A percentile compares a stretch with the other conserved stretches of the same genome.
Conservation (phyloP, 139 green algal species). For the Volvox africanus region DNA sequence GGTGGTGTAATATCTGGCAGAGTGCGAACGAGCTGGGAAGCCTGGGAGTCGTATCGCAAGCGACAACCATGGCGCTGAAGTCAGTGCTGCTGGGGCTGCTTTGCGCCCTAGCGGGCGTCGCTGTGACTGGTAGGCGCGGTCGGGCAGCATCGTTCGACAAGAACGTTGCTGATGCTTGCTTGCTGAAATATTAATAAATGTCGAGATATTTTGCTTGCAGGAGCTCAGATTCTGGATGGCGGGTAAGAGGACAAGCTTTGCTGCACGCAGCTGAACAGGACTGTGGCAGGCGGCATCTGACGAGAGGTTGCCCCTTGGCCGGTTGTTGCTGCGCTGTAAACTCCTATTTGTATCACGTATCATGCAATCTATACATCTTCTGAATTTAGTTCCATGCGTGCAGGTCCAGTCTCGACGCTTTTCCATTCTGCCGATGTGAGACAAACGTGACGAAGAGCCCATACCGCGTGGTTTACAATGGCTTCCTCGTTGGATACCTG, state of each 20-base stretch:
- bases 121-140: background rate
- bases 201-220: background rate
- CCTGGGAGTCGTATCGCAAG: background rate
- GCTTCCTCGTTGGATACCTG: background rate
- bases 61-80: background rate
- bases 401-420: background rate
- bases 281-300: conserved; percentile 4
- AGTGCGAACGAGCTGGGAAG: background rate
- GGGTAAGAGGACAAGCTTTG: background rate
- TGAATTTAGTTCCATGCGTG: background rate
- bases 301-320: background rate
- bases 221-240: background rate
- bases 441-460: background rate
- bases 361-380: background rate
- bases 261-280: background rate
- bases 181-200: background rate
- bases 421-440: conserved; percentile 3
- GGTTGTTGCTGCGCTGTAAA: background rate
- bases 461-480: conserved; percentile 2
- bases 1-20: conserved; percentile 1
- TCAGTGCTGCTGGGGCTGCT: background rate
- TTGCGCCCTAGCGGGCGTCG: background rate
- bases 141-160: background rate
- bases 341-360: background rate
- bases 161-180: background rate